phyloP scores from a whole-genome alignment of 1,139 yeast species.

The Protomyces gravidus region DNA sequence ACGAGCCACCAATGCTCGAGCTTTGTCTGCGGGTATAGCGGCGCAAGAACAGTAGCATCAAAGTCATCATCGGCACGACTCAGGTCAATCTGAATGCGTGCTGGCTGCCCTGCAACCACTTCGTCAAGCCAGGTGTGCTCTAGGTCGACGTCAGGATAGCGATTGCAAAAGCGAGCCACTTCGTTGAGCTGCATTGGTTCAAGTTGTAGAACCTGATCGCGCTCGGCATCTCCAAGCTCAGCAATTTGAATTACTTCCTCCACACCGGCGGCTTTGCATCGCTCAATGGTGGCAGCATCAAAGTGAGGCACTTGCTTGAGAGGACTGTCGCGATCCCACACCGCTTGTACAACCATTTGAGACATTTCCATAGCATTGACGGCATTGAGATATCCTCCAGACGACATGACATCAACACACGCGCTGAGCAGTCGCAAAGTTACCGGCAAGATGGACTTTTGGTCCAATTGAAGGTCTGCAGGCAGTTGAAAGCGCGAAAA shows the following conservation, averaged over 20 bases:
- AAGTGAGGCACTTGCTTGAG: constrained; percentile 78
- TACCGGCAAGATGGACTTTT: constrained; percentile 49
- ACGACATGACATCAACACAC: constrained; percentile 67
- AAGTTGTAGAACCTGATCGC: constrained; percentile 61
- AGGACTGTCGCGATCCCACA: constrained; percentile 78
- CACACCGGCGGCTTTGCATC: constrained; percentile 55
- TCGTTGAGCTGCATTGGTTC: constrained; percentile 48
- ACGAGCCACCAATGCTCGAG: constrained; percentile 77
- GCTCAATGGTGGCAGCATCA: constrained; percentile 50
- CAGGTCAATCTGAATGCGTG: constrained; percentile 51
- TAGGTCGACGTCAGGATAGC: constrained; percentile 80
- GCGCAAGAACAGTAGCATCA: constrained; percentile 41
- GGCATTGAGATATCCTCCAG: constrained; percentile 76
- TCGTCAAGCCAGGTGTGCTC: constrained; percentile 49
- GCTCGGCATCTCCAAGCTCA: constrained; percentile 70
- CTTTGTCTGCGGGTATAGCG: constrained; percentile 55
- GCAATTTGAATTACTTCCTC: constrained; percentile 77
- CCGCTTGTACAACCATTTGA: constrained; percentile 83
- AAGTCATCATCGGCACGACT: constrained; percentile 45
- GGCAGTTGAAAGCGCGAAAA: constrained; percentile 61
- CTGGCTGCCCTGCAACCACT: constrained; percentile 48
- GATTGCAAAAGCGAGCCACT: constrained; percentile 85
- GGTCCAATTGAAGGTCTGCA: constrained; percentile 58
- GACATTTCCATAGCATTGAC: constrained; percentile 79
- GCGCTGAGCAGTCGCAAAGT: constrained; percentile 58